Percentiles rank a stretch among this genome's conserved stretches.
Evolutionary conservation across 257 asterid species (phyloP).

Genomic region (Rubia yunnanensis): DNA sequence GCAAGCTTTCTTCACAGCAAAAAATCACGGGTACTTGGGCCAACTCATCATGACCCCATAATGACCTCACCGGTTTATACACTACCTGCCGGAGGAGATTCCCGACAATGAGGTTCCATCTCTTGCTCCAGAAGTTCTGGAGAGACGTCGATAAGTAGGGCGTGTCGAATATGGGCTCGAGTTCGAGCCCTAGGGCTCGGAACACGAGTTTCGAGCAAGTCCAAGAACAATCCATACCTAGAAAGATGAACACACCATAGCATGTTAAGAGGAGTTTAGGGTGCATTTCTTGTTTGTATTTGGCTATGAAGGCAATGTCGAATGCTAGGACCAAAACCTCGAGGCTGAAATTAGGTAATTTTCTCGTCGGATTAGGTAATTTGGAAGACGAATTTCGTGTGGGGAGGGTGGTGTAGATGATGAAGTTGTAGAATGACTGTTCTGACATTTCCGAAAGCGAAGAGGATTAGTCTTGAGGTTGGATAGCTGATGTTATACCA

Average conservation of each 20-base stretch:
- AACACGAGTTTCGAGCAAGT: slow-evolving; percentile 20
- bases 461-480: slow-evolving; percentile 49
- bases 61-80: slow-evolving; percentile 39
- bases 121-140: slow-evolving; percentile 61
- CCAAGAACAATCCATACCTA: slow-evolving; percentile 5
- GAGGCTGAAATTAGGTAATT: slow-evolving; percentile 25
- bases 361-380: slow-evolving; percentile 8
- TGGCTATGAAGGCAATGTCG: slow-evolving; percentile 5
- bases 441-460: slow-evolving; percentile 54
- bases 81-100: slow-evolving; percentile 33
- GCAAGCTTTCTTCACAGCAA: slow-evolving; percentile 23
- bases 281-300: slow-evolving; percentile 11
- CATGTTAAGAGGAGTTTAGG: slow-evolving; percentile 11
- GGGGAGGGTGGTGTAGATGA: slow-evolving; percentile 42
- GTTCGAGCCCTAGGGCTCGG: slow-evolving; percentile 26
- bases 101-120: slow-evolving; percentile 64
- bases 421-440: slow-evolving; percentile 41
- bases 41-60: slow-evolving; percentile 22
- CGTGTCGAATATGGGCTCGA: slow-evolving; percentile 50
- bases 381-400: slow-evolving; percentile 11
- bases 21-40: slow-evolving; percentile 27
- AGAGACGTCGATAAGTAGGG: slow-evolving; percentile 58
- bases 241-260: slow-evolving; percentile 27
- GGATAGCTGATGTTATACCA: slow-evolving; percentile 39
- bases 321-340: slow-evolving; percentile 22